phyloP scores from a whole-genome alignment of 2,329 filamentous ascomycete genomes.

The Nemania bipapillata region DNA sequence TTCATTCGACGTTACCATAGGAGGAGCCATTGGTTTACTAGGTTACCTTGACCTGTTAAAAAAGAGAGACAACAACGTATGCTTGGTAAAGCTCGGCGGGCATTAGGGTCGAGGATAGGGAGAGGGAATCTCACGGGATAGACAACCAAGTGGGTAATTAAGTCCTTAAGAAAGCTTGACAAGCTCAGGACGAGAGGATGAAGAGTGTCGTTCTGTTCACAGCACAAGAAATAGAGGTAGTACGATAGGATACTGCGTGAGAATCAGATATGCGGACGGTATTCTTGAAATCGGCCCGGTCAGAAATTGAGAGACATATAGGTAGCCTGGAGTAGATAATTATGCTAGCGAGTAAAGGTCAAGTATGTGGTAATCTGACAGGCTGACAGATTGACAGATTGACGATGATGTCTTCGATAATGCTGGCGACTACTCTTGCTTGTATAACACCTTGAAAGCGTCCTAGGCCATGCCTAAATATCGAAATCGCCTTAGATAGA shows the following conservation, averaged over 20 bases:
- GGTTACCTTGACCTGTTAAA: not conserved
- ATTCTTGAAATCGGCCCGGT: not conserved
- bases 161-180: not conserved
- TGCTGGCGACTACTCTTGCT: slow-evolving; percentile 8
- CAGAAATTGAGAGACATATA: not conserved
- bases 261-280: not conserved
- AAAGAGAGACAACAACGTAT: not conserved
- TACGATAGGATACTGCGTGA: not conserved
- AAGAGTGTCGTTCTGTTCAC: not conserved
- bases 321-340: not conserved
- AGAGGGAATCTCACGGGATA: not conserved
- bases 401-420: slow-evolving; percentile 19
- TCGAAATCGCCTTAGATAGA: not conserved
- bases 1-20: slow-evolving; percentile 72
- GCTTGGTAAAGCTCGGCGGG: slow-evolving; percentile 9
- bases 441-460: slow-evolving; percentile 25
- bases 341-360: slow-evolving; percentile 8
- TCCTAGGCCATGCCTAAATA: slow-evolving; percentile 18
- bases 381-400: slow-evolving; percentile 1
- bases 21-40: slow-evolving; percentile 64
- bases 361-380: not conserved
- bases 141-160: not conserved
- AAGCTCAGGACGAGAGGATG: not conserved
- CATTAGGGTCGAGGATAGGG: slow-evolving; percentile 11
- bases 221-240: not conserved